These are phyloP conservation scores for Ophiostoma ulmi DNA, from an alignment of 2,329 filamentous ascomycete genomes.

Conservation along the genomic window DNA sequence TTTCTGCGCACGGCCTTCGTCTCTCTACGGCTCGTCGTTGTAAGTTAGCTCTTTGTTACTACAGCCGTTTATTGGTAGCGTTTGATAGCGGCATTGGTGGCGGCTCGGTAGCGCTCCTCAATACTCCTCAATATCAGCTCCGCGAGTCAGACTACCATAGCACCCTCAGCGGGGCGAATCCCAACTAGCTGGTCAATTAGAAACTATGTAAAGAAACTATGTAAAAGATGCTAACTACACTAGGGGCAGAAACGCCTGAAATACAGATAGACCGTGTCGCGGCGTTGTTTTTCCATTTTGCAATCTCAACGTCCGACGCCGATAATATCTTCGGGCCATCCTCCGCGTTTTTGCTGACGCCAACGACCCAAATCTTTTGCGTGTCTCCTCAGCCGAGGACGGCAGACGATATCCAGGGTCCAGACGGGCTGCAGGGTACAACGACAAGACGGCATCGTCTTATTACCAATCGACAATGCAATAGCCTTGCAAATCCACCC, in stretches of 20 bases:
- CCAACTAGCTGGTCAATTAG: neutral
- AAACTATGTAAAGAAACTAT: neutral
- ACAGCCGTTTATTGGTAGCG: neutral
- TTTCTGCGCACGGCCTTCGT: neutral
- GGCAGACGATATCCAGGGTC: constrained; percentile 1
- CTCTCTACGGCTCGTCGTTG: neutral
- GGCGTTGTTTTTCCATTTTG: constrained; percentile 8
- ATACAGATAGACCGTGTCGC: neutral
- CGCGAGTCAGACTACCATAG: neutral
- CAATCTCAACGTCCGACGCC: neutral
- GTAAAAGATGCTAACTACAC: neutral
- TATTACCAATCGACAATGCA: neutral
- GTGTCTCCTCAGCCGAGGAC: neutral
- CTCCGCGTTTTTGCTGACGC: constrained; percentile 6
- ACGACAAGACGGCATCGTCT: neutral
- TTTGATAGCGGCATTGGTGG: neutral
- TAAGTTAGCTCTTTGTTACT: neutral
- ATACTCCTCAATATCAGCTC: neutral
- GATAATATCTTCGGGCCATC: neutral
- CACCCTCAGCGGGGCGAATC: neutral
- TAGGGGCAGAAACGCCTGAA: neutral
- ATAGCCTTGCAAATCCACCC: neutral
- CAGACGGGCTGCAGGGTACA: neutral
- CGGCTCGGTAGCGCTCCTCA: neutral
- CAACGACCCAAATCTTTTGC: neutral